Base-by-base conservation (phyloP, 106 monocot genomes). In the Triglochin maritima region DNA sequence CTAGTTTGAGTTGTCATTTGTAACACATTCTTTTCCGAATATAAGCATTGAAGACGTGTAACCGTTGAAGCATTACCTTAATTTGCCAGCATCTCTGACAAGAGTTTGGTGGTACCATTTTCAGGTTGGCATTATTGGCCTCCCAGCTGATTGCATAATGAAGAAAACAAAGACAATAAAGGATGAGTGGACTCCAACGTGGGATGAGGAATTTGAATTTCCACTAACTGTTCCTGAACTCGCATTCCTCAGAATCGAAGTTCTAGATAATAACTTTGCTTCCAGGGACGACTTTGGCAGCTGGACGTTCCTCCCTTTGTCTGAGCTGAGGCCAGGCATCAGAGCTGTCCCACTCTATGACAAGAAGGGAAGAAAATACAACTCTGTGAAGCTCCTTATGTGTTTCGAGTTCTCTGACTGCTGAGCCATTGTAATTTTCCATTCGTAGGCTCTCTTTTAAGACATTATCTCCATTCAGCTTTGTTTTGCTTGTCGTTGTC, bases 241-340 rank as follows among this genome's bases (percentile, higher is more conserved):
- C 4, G 82, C 82, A 41, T 62, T 82, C 11, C 82, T 82, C 10
- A 57, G 82, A 0, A 47, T 82, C 0, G 82, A 82, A 67, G 75
- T 82, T 4, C 75, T 69, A 6, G 82, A 78, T 64, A 75, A 82
- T 4, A 75, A 79, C 50, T 75, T 72, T 71, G 75, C 79, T 3
- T 78, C 78, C 41, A 79, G 75, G 75, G 82, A 82, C 66, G 79
- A 79, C 46, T 82, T 82, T 43, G 82, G 63, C 7, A 78, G 82
- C 16, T 79, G 79, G 51, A 60, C 67, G 17, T 82, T 78, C 60
- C 10, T 82, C 58, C 82, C 82, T 0, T 74, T 82, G 9, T 50
- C 74, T 4, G 79, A 82, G 64, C 15, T 82, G 79, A 71, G 79
- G 13, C 78, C 82, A 7, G 82, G 82, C 17, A 71, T 75, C 57